These are phyloP conservation scores for Bipolaris victoriae DNA, from an alignment of 2,329 filamentous ascomycete species.

Conservation along the genomic window DNA sequence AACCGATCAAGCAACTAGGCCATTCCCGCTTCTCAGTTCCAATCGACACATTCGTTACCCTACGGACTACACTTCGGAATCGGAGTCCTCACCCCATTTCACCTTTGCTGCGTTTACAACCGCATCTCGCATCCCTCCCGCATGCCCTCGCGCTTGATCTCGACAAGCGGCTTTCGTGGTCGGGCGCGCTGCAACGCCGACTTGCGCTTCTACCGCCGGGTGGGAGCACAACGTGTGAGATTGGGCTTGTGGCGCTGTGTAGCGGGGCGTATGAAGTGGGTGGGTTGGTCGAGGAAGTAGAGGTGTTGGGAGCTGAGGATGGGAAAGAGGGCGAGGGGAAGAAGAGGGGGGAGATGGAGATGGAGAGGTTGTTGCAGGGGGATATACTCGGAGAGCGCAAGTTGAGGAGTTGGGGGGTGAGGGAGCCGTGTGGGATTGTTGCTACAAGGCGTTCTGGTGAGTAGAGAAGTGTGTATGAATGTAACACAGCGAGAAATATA, in stretches of 20 bases:
- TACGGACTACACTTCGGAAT: slow-evolving; percentile 77
- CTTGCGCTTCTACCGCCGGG: slow-evolving; percentile 68
- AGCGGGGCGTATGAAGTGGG: slow-evolving; percentile 82
- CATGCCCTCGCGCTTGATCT: slow-evolving; percentile 78
- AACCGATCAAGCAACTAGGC: slow-evolving; percentile 47
- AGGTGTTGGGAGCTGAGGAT: slow-evolving; percentile 48
- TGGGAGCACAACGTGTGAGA: slow-evolving; percentile 63
- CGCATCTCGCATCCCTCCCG: slow-evolving; percentile 75
- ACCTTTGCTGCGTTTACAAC: slow-evolving; percentile 77
- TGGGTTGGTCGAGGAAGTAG: slow-evolving; percentile 81
- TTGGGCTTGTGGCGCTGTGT: slow-evolving; percentile 78
- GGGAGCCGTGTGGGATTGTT: slow-evolving; percentile 54
- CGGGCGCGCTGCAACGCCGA: slow-evolving; percentile 78
- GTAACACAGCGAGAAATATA: not conserved
- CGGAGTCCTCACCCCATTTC: slow-evolving; percentile 70
- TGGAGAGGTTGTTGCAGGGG: slow-evolving; percentile 34
- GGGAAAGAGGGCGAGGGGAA: slow-evolving; percentile 1
- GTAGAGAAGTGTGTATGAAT: not conserved
- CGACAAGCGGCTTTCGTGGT: slow-evolving; percentile 82
- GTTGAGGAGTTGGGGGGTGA: slow-evolving; percentile 54
- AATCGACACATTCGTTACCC: slow-evolving; percentile 70
- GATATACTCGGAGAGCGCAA: slow-evolving; percentile 44
- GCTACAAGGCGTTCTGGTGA: slow-evolving; percentile 29
- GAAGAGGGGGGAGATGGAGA: slow-evolving; percentile 27
- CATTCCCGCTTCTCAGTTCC: slow-evolving; percentile 55